These are phyloP conservation scores for Carnegiea gigantea DNA, from an alignment of 179 eudicot genomes.

Conservation along the genomic window DNA sequence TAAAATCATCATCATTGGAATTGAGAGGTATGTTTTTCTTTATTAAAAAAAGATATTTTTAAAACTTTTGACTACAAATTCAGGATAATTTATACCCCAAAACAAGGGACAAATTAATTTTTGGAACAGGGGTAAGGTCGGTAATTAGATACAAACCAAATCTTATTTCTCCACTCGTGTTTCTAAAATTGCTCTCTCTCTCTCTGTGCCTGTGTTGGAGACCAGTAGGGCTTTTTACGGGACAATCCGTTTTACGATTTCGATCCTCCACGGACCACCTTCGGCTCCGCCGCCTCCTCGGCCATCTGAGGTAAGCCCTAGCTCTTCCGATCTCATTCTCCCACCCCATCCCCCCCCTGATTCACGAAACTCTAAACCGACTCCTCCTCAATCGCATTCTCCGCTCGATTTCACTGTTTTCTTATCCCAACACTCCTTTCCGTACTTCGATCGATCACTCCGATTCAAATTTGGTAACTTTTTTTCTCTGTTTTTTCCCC, in stretches of 20 bases:
- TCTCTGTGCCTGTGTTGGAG: not conserved
- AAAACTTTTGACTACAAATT: too few species aligned
- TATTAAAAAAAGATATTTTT: too few species aligned
- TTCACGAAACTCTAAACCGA: not conserved
- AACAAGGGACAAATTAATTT: too few species aligned
- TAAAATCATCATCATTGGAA: too few species aligned
- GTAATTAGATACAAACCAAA: constrained; percentile 7
- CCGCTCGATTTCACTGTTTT: not conserved
- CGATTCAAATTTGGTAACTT: not conserved
- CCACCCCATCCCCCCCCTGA: too few species aligned
- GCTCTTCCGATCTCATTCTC: not conserved
- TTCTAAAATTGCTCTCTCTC: not conserved
- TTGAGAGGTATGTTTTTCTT: too few species aligned
- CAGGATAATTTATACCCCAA: too few species aligned
- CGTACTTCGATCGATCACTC: not conserved
- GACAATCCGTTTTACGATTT: not conserved
- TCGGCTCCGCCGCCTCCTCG: not conserved
- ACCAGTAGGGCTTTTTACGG: not conserved
- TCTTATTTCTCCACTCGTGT: constrained; percentile 8
- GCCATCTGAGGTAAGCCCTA: constrained; percentile 6
- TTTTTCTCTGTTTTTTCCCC: not conserved
- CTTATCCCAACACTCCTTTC: not conserved
- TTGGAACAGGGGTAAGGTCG: not conserved
- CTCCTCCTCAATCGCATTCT: not conserved
- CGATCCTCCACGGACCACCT: constrained; percentile 4